These are phyloP conservation scores for Aspergillus puulaauensis DNA, from an alignment of 2,329 filamentous ascomycete genomes.

Conservation along the genomic window DNA sequence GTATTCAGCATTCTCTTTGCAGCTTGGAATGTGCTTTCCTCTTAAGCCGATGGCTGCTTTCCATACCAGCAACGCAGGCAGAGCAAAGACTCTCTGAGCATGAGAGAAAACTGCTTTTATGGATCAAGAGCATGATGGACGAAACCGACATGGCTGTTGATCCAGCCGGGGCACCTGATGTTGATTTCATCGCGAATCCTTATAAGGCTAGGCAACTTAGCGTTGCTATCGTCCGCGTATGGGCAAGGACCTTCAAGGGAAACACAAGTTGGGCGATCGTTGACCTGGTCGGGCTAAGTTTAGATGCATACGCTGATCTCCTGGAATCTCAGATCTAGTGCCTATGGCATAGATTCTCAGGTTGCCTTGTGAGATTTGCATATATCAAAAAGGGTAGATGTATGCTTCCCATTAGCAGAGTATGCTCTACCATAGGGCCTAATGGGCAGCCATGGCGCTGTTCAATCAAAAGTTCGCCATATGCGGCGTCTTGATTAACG, in stretches of 20 bases:
- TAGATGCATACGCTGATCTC: constrained; percentile 48
- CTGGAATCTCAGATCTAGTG: constrained; percentile 33
- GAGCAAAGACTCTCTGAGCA: constrained; percentile 47
- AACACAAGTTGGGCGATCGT: constrained; percentile 51
- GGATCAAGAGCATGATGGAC: constrained; percentile 52
- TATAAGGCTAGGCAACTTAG: constrained; percentile 47
- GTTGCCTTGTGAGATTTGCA: background rate
- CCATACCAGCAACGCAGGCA: constrained; percentile 43
- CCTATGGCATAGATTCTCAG: background rate
- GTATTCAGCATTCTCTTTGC: constrained; percentile 55
- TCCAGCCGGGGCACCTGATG: constrained; percentile 37
- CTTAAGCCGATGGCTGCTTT: constrained; percentile 47
- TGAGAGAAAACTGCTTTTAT: constrained; percentile 47
- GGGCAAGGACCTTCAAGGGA: constrained; percentile 48
- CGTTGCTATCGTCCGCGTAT: constrained; percentile 49
- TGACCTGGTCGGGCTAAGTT: constrained; percentile 46
- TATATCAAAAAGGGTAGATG: background rate
- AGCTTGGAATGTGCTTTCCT: constrained; percentile 55
- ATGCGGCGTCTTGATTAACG: constrained; percentile 10
- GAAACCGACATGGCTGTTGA: constrained; percentile 49
- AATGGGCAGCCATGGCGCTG: background rate
- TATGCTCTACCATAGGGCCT: background rate
- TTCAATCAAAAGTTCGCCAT: background rate
- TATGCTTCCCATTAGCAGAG: background rate
- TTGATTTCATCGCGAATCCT: constrained; percentile 44